Evolutionary conservation across 164 flowering plant genomes (phyloP).

Genomic region (Magnolia changhungtana): DNA sequence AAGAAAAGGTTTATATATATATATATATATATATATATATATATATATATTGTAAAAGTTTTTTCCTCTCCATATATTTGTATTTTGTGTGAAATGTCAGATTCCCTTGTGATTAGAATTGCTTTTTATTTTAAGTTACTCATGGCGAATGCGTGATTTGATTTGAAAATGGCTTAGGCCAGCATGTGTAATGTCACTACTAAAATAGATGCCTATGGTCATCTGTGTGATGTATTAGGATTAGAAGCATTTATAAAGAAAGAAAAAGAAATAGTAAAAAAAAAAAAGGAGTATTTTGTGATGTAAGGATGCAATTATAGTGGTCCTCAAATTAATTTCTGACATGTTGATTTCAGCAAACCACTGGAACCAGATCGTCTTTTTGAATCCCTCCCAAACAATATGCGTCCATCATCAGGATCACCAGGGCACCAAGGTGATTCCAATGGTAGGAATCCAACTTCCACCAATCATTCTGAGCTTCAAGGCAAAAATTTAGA

Average conservation of each 20-base stretch:
- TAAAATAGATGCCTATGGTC: background rate
- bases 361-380: slow-evolving; percentile 94
- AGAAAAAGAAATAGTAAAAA: background rate
- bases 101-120: too few species aligned
- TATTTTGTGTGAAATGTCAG: too few species aligned
- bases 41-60: too few species aligned
- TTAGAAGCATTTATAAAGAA: too few species aligned
- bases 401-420: slow-evolving; percentile 65
- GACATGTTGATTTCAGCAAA: slow-evolving; percentile 58
- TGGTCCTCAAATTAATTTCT: slow-evolving; percentile 1
- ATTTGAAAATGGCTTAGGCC: too few species aligned
- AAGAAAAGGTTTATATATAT: too few species aligned
- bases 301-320: background rate
- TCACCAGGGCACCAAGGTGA: slow-evolving; percentile 56
- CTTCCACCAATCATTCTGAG: slow-evolving; percentile 31
- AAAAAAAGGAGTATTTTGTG: background rate
- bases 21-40: too few species aligned
- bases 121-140: too few species aligned
- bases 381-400: slow-evolving; percentile 84
- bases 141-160: too few species aligned
- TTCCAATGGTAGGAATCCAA: slow-evolving; percentile 31
- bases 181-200: background rate
- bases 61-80: too few species aligned
- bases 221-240: too few species aligned
- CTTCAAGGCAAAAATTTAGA: slow-evolving; percentile 43